A percentile compares a stretch with the other conserved stretches of the same genome.
Evolutionary conservation across 1,284 basidiomycete species (phyloP).

Genomic region (Austroboletus novae-zelandiae): DNA sequence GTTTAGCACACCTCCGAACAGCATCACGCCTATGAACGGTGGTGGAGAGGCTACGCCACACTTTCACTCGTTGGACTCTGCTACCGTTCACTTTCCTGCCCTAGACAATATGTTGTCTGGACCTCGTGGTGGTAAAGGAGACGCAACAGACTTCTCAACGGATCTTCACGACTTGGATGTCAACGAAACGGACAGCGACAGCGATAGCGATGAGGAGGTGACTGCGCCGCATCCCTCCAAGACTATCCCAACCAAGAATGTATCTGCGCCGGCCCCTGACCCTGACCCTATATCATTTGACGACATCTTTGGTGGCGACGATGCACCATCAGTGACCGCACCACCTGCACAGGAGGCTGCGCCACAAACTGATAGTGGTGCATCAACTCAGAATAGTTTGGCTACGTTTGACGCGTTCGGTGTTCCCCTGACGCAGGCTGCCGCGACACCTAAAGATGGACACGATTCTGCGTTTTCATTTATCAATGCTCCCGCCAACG

Average conservation of each 20-base stretch:
- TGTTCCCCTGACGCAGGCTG: constrained; percentile 21
- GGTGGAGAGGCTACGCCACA: constrained; percentile 18
- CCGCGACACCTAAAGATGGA: constrained; percentile 16
- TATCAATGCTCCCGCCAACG: constrained; percentile 17
- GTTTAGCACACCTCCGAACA: constrained; percentile 60
- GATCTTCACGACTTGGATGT: constrained; percentile 64
- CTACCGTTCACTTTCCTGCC: constrained; percentile 42
- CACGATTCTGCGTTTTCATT: constrained; percentile 23
- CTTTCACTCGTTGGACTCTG: constrained; percentile 32
- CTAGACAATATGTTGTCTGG: constrained; percentile 38
- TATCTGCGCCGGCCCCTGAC: constrained; percentile 18
- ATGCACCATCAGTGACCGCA: neutral
- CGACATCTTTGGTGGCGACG: constrained; percentile 31
- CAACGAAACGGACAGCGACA: constrained; percentile 54
- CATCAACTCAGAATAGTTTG: constrained; percentile 22
- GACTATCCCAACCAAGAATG: constrained; percentile 20
- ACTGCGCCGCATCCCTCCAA: constrained; percentile 23
- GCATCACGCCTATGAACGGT: constrained; percentile 32
- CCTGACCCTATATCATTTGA: constrained; percentile 25
- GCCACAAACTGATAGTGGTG: constrained; percentile 22
- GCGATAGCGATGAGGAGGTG: constrained; percentile 43
- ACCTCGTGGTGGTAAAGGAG: constrained; percentile 33
- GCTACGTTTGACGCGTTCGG: constrained; percentile 32
- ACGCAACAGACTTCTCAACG: constrained; percentile 51
- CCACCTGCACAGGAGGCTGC: constrained; percentile 5